Percentiles rank a stretch among this genome's conserved stretches.
These are phyloP conservation scores for Claviceps capensis DNA, from an alignment of 2,329 filamentous ascomycete genomes.

Conservation along the genomic window DNA sequence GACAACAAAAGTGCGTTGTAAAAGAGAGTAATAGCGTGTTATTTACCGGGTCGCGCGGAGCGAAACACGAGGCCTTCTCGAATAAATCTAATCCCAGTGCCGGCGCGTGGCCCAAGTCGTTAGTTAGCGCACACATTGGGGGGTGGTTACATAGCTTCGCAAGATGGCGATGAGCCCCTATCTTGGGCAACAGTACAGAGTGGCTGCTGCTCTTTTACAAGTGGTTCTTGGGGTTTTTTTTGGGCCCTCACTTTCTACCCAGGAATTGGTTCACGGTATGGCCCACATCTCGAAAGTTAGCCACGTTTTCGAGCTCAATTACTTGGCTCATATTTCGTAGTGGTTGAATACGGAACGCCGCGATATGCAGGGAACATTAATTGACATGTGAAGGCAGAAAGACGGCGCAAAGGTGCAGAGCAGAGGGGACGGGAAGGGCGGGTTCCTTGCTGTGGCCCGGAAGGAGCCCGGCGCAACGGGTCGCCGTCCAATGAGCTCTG, in stretches of 20 bases:
- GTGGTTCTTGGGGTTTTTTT: too few relatives aligned
- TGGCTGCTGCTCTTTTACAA: too few relatives aligned
- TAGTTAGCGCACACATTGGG: neutral
- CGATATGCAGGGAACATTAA: neutral
- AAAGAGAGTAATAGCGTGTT: too few relatives aligned
- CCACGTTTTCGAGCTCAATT: slow-evolving; percentile 23
- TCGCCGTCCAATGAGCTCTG: neutral
- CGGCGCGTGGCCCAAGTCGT: neutral
- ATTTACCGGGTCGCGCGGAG: slow-evolving; percentile 46
- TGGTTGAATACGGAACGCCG: neutral
- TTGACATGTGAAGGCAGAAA: neutral
- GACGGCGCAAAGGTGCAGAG: too few relatives aligned
- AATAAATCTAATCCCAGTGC: slow-evolving; percentile 16
- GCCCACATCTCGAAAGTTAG: slow-evolving; percentile 70
- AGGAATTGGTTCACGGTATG: slow-evolving; percentile 48
- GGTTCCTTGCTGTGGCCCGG: neutral
- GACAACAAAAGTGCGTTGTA: too few relatives aligned
- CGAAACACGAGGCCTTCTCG: slow-evolving; percentile 53
- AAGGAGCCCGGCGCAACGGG: neutral
- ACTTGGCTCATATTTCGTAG: slow-evolving; percentile 4
- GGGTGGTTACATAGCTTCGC: too few relatives aligned
- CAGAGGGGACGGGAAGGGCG: neutral
- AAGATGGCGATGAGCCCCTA: too few relatives aligned
- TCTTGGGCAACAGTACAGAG: too few relatives aligned
- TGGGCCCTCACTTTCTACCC: slow-evolving; percentile 32